Conservation (phyloP, 1,284 basidiomycete species). For the Chondrostereum purpureum region DNA sequence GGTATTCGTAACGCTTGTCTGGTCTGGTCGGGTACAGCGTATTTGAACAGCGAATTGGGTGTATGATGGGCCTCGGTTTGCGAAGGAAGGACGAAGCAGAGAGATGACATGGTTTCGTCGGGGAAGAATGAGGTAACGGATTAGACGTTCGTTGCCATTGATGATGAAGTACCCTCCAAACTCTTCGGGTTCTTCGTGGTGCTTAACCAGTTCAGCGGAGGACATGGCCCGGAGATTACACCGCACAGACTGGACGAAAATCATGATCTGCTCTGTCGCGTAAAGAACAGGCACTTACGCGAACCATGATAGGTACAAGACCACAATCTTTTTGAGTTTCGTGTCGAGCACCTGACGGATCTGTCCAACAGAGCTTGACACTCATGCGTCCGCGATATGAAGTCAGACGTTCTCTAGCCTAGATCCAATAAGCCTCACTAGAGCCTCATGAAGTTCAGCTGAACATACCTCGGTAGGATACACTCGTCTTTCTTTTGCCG, state of each 20-base stretch:
- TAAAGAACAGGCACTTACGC: conserved; percentile 47
- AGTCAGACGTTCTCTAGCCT: conserved; percentile 89
- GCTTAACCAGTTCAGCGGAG: conserved; percentile 80
- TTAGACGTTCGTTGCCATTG: conserved; percentile 98
- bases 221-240: conserved; percentile 88
- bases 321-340: conserved; percentile 86
- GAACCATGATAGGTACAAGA: conserved; percentile 92
- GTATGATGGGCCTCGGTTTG: conserved; percentile 92
- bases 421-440: conserved; percentile 10
- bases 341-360: conserved; percentile 66
- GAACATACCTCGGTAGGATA: conserved; percentile 82
- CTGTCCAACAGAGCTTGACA: conserved; percentile 85
- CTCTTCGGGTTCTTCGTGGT: conserved; percentile 96
- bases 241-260: conserved; percentile 67
- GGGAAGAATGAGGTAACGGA: conserved; percentile 92
- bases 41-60: conserved; percentile 94
- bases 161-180: conserved; percentile 99
- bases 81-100: conserved; percentile 80
- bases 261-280: conserved; percentile 5
- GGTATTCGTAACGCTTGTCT: conserved; percentile 90
- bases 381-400: conserved; percentile 92
- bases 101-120: conserved; percentile 87
- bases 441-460: conserved; percentile 1
- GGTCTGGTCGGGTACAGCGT: conserved; percentile 88
- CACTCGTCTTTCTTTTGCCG: conserved; percentile 70